Conservation (phyloP, 768 basidiomycete genomes). For the Psilocybe sp. region DNA sequence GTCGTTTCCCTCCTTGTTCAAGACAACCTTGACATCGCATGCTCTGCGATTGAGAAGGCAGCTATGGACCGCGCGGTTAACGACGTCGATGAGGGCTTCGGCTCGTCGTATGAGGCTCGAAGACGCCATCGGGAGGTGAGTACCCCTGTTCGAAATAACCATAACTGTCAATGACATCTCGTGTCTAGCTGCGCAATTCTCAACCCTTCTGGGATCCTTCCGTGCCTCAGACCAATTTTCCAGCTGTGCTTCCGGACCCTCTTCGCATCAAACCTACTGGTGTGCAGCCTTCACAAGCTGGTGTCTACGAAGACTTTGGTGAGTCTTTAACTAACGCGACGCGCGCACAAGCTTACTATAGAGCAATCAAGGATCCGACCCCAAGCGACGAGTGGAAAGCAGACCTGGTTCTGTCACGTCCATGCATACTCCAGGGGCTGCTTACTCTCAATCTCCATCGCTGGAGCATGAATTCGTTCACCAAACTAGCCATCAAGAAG, state of each 20-base stretch:
- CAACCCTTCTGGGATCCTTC: slow-evolving; percentile 90
- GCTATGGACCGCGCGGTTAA: slow-evolving; percentile 94
- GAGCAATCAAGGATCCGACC: slow-evolving; percentile 43
- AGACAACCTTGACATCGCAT: slow-evolving; percentile 93
- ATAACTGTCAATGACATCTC: not conserved
- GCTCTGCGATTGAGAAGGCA: slow-evolving; percentile 92
- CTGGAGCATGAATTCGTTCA: slow-evolving; percentile 46
- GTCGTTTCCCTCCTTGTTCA: slow-evolving; percentile 76
- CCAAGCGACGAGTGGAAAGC: slow-evolving; percentile 56
- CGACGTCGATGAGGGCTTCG: slow-evolving; percentile 91
- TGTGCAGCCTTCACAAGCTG: slow-evolving; percentile 74
- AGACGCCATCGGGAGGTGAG: slow-evolving; percentile 83
- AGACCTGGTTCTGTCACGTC: slow-evolving; percentile 72
- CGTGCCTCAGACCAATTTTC: slow-evolving; percentile 68
- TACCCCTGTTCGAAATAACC: slow-evolving; percentile 5
- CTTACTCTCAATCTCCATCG: slow-evolving; percentile 60
- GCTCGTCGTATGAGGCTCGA: slow-evolving; percentile 76
- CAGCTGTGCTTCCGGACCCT: slow-evolving; percentile 78
- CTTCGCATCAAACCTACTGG: slow-evolving; percentile 83
- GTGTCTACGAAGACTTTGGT: slow-evolving; percentile 97
- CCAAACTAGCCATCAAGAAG: slow-evolving; percentile 69
- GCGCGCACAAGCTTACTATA: slow-evolving; percentile 12
- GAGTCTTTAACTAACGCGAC: not conserved
- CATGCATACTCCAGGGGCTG: slow-evolving; percentile 45
- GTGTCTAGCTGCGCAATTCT: slow-evolving; percentile 52